A percentile compares a stretch with the other conserved stretches of the same genome.
Conservation (phyloP, 2,329 filamentous ascomycete genomes). For the Penicillium sp. region DNA sequence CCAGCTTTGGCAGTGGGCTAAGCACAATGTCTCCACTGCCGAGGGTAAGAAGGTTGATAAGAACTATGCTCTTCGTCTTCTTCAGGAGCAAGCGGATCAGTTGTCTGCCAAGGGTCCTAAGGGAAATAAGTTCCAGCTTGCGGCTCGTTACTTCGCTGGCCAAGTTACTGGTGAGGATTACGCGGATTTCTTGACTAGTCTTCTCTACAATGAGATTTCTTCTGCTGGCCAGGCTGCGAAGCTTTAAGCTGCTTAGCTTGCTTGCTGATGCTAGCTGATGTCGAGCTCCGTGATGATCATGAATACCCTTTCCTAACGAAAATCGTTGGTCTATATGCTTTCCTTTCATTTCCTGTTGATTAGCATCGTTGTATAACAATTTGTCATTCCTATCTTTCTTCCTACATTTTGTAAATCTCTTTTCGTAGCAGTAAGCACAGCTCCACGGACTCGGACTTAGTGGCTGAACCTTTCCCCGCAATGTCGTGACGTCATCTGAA, state of each 20-base stretch:
- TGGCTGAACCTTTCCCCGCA: neutral
- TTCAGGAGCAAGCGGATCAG: conserved; percentile 82
- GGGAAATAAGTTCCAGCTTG: conserved; percentile 90
- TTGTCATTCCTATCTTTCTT: neutral
- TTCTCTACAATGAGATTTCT: conserved; percentile 69
- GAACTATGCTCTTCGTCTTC: conserved; percentile 81
- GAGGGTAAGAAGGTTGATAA: conserved; percentile 95
- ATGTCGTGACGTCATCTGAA: neutral
- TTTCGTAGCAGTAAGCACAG: neutral
- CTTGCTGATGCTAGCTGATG: neutral
- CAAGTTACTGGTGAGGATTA: conserved; percentile 98
- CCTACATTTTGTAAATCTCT: neutral
- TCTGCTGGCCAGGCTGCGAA: conserved; percentile 72
- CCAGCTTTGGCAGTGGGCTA: conserved; percentile 96
- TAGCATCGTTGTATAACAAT: conserved; percentile 31
- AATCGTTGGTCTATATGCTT: conserved; percentile 13
- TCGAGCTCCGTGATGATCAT: conserved; percentile 31
- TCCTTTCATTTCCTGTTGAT: conserved; percentile 6
- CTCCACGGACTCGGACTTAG: no score
- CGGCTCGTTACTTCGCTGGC: conserved; percentile 86
- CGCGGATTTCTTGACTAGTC: conserved; percentile 87
- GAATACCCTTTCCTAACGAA: conserved; percentile 34
- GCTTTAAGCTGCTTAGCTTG: conserved; percentile 50
- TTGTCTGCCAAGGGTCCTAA: conserved; percentile 74
- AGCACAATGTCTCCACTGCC: conserved; percentile 72